A percentile compares a stretch with the other conserved stretches of the same genome.
Evolutionary conservation across 305 asterid species (phyloP).

Genomic region (Galium porrigens): DNA sequence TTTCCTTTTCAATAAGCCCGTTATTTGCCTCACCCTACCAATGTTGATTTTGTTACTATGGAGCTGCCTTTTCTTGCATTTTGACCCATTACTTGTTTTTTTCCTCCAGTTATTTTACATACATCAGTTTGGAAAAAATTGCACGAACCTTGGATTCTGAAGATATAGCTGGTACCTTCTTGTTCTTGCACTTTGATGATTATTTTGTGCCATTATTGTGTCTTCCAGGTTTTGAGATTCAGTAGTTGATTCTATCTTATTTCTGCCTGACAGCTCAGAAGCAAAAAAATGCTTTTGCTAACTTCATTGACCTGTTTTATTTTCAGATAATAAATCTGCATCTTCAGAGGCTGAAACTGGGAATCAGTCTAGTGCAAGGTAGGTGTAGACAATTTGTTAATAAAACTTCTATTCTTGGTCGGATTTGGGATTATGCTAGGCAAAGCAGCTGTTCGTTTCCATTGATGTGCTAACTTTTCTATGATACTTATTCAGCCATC

Average conservation of each 20-base stretch:
- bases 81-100: background rate
- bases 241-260: background rate
- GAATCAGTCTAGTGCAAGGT: slow-evolving; percentile 35
- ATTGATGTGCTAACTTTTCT: background rate
- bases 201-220: background rate
- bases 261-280: background rate
- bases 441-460: background rate
- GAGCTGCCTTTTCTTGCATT: background rate
- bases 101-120: slow-evolving; percentile 49
- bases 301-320: slow-evolving; percentile 3
- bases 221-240: background rate
- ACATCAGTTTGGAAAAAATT: slow-evolving; percentile 52
- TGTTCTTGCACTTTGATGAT: background rate
- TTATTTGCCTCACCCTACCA: no score
- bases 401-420: no score
- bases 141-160: slow-evolving; percentile 41
- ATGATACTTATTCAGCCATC: slow-evolving; percentile 1
- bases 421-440: background rate
- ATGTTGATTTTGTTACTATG: background rate
- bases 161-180: slow-evolving; percentile 25
- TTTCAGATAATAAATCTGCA: slow-evolving; percentile 27
- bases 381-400: slow-evolving; percentile 5
- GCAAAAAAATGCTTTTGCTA: background rate
- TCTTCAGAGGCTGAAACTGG: slow-evolving; percentile 19
- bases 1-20: background rate